Evolutionary conservation across 2,329 filamentous ascomycete genomes (phyloP).

Genomic region (Exophiala bonariae): DNA sequence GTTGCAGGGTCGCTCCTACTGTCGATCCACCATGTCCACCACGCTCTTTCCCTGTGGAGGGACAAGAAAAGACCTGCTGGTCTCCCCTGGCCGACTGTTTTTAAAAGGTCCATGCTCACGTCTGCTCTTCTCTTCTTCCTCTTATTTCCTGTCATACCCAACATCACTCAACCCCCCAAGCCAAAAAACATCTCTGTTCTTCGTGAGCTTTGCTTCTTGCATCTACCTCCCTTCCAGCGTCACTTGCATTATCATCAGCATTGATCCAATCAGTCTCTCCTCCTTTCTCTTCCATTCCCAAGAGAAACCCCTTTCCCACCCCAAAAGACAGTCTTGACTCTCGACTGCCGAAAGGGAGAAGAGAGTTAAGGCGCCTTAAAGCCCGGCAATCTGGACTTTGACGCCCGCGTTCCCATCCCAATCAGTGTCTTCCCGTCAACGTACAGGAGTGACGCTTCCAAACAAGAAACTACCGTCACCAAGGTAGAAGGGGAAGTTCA

Average conservation of each 20-base stretch:
- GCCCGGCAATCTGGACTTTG: conserved; percentile 32
- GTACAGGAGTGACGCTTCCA: conserved; percentile 77
- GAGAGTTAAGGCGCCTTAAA: conserved; percentile 30
- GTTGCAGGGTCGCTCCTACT: background rate
- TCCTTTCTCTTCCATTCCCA: conserved; percentile 1
- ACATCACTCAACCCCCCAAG: background rate
- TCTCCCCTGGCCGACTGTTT: conserved; percentile 1
- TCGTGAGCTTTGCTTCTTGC: background rate
- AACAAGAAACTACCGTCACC: conserved; percentile 62
- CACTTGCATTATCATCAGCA: background rate
- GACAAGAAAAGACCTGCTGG: background rate
- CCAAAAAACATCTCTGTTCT: background rate
- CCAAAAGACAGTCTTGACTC: conserved; percentile 30
- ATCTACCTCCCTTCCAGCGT: conserved; percentile 3
- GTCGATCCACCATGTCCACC: conserved; percentile 1
- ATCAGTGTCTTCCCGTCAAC: conserved; percentile 99
- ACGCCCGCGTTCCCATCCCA: conserved; percentile 89
- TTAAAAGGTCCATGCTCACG: conserved; percentile 1
- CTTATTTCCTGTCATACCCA: background rate
- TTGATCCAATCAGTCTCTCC: background rate
- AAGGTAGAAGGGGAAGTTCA: conserved; percentile 90
- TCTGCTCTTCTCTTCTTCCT: background rate
- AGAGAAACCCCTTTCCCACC: conserved; percentile 1
- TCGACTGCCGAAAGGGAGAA: conserved; percentile 32
- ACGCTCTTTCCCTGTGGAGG: background rate